These are phyloP conservation scores for Microbotryum intermedium DNA, from an alignment of 1,284 basidiomycete genomes.

Conservation along the genomic window DNA sequence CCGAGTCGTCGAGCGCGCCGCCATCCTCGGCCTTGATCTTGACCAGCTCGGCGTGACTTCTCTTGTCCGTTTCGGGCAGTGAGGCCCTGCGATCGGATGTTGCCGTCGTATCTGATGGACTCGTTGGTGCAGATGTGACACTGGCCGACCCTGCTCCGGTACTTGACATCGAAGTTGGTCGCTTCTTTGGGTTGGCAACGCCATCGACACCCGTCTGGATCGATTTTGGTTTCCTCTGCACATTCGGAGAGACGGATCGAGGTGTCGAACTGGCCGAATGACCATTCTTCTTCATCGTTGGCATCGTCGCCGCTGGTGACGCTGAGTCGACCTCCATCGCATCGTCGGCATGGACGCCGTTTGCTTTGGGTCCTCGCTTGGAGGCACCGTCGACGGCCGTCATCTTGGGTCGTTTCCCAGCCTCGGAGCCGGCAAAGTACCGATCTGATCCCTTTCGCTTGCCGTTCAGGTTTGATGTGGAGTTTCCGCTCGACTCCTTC, in stretches of 20 bases:
- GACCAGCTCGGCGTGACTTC: not conserved
- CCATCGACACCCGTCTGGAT: too few relatives aligned
- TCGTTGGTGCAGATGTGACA: too few relatives aligned
- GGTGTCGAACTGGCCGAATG: not conserved
- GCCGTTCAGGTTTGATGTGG: too few relatives aligned
- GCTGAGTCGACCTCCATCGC: not conserved
- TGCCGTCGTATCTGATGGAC: too few relatives aligned
- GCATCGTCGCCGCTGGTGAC: not conserved
- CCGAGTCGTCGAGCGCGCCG: not conserved
- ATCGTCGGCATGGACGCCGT: not conserved
- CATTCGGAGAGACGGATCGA: not conserved
- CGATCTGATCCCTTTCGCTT: slow-evolving; percentile 8
- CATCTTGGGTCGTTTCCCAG: slow-evolving; percentile 3
- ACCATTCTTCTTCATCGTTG: slow-evolving; percentile 3
- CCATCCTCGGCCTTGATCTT: not conserved
- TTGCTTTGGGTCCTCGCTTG: not conserved
- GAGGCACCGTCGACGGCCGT: not conserved
- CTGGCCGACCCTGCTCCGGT: too few relatives aligned
- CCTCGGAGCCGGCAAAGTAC: not conserved
- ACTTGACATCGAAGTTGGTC: too few relatives aligned
- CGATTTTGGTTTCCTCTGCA: too few relatives aligned
- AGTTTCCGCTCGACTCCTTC: not conserved
- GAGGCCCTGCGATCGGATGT: not conserved
- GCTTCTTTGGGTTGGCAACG: too few relatives aligned
- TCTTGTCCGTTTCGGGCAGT: not conserved